phyloP scores from a whole-genome alignment of 805 yeast genomes.

The Zygosaccharomyces kombuchaensis region DNA sequence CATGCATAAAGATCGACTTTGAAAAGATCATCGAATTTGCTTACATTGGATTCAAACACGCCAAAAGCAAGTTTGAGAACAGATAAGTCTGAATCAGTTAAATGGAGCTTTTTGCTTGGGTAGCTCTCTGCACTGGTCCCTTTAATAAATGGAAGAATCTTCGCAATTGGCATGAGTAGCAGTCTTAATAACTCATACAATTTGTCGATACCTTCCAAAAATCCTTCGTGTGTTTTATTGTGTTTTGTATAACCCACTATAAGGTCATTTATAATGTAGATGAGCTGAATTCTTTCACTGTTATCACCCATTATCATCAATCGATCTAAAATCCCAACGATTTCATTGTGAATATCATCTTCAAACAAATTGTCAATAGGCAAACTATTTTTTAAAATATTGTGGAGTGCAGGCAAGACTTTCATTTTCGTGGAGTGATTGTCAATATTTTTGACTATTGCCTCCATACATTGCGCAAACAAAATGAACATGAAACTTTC shows the following conservation, averaged over 20 bases:
- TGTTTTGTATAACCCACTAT: slow-evolving; percentile 40
- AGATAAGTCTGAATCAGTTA: slow-evolving; percentile 34
- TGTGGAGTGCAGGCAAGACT: slow-evolving; percentile 48
- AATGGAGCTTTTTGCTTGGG: not conserved
- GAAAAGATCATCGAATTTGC: slow-evolving; percentile 61
- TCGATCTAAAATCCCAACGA: slow-evolving; percentile 71
- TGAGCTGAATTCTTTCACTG: slow-evolving; percentile 44
- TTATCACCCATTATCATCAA: slow-evolving; percentile 53
- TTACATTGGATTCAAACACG: slow-evolving; percentile 58
- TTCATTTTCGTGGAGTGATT: slow-evolving; percentile 27
- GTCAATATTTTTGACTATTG: slow-evolving; percentile 45
- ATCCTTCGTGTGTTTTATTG: slow-evolving; percentile 37
- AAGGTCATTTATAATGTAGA: slow-evolving; percentile 56
- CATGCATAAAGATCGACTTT: slow-evolving; percentile 70
- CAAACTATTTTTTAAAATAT: slow-evolving; percentile 52
- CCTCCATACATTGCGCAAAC: slow-evolving; percentile 79
- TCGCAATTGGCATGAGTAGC: slow-evolving; percentile 57
- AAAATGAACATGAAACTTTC: slow-evolving; percentile 70
- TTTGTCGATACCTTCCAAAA: slow-evolving; percentile 63
- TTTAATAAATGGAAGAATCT: slow-evolving; percentile 55
- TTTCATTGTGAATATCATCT: slow-evolving; percentile 68
- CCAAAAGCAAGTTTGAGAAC: slow-evolving; percentile 47
- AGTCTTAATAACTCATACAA: slow-evolving; percentile 76
- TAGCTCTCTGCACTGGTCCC: slow-evolving; percentile 34
- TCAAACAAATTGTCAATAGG: slow-evolving; percentile 58